These are phyloP conservation scores for Inosperma sp. DNA, from an alignment of 768 basidiomycete species.

Conservation along the genomic window DNA sequence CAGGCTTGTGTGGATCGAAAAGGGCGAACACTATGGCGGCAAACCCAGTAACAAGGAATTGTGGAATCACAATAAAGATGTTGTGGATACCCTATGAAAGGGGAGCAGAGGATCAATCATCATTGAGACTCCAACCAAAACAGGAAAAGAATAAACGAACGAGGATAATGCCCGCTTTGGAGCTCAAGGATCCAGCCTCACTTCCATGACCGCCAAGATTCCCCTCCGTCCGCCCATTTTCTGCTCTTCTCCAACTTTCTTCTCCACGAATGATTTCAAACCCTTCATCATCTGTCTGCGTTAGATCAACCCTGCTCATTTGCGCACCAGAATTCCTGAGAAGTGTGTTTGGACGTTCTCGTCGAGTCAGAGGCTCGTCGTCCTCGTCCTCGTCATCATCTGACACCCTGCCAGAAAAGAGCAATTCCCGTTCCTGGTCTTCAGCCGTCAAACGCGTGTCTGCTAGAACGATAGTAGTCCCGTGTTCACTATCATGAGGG, in stretches of 20 bases:
- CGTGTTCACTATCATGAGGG: constrained; percentile 15
- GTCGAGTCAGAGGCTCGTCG: constrained; percentile 15
- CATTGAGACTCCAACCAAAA: neutral
- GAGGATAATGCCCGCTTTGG: constrained; percentile 85
- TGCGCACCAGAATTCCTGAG: constrained; percentile 46
- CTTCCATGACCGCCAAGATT: constrained; percentile 13
- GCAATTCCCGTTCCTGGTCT: constrained; percentile 28
- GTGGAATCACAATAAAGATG: constrained; percentile 88
- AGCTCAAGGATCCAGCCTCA: constrained; percentile 45
- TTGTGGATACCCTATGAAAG: constrained; percentile 83
- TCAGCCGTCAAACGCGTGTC: constrained; percentile 36
- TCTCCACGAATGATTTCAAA: constrained; percentile 27
- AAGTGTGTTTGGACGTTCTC: constrained; percentile 25
- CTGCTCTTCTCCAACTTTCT: neutral
- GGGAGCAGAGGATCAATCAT: neutral
- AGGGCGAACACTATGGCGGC: constrained; percentile 84
- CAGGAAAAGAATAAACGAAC: constrained; percentile 36
- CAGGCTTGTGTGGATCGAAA: constrained; percentile 60
- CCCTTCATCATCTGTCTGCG: constrained; percentile 23
- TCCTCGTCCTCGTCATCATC: constrained; percentile 30
- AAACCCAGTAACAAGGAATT: constrained; percentile 86
- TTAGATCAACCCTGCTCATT: constrained; percentile 44
- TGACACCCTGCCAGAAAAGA: constrained; percentile 26
- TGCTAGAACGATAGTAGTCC: constrained; percentile 39
- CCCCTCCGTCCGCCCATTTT: neutral